Evolutionary conservation across 441 rosid genomes (phyloP), one percentile per base, ranked within the genome.

Genomic region (Gossypium gossypioides): DNA sequence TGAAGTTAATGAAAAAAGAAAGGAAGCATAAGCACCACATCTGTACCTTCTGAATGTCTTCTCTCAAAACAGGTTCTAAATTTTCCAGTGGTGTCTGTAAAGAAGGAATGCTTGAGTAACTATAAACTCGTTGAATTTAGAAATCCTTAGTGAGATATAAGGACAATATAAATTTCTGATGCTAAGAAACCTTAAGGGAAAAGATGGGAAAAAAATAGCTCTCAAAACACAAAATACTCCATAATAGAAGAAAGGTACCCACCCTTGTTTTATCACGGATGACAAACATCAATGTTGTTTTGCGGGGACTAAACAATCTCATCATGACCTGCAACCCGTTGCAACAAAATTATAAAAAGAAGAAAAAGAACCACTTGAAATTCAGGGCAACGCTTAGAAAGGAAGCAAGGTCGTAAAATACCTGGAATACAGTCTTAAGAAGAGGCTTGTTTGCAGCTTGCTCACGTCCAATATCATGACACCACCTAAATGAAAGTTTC

Each of bases 211-310:
- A 66, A 15, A 15, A 13, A 74, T 40, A 15, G 46, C 68, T 71
- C 62, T 37, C 32, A 44, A 48, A 60, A 27, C 70, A 68, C 68
- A 73, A 74, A 3, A 22, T 40, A 15, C 40, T 12, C 58, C 32
- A 54, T 21, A 6, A 72, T 57, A 24, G 34, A 70, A 60, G 65
- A 70, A 66, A 69, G 76, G 62, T 74, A 70, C 84, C 75, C 69
- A 96, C 99, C 95, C 89, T 85, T 66, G 97, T 89, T 88, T 96
- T 93, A 82, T 96, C 99, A 81, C 99, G 94, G 73, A 93, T 96
- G 79, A 96, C 98, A 85, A 96, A 96, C 96, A 92, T 79, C 82
- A 93, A 79, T 52, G 99, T 96, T 48, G 99, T 96, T 84, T 96
- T 96, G 54, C 98, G 92, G 2, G 99, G 99, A 85, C 99, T 93